Percentiles rank a stretch among this genome's conserved stretches.
Evolutionary conservation across 257 asterid species (phyloP).

Genomic region (Petunia secreta): DNA sequence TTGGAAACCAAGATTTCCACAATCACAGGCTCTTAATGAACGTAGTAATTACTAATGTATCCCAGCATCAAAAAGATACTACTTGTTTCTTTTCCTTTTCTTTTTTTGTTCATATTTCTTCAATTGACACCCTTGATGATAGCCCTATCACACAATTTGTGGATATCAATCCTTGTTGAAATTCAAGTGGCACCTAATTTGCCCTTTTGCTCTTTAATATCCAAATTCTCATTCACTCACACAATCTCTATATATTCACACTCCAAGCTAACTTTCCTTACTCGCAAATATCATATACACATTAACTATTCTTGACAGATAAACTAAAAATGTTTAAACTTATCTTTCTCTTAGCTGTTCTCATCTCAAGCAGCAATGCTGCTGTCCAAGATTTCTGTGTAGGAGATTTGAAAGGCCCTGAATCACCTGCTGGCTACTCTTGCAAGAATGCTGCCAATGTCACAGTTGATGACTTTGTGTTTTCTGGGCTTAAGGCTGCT

Average conservation of each 20-base stretch:
- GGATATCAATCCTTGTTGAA: background rate
- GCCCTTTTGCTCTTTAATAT: background rate
- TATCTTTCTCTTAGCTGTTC: constrained; percentile 41
- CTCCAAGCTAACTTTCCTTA: background rate
- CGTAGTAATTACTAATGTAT: background rate
- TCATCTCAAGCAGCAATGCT: constrained; percentile 42
- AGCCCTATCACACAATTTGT: constrained; percentile 23
- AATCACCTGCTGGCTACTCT: constrained; percentile 63
- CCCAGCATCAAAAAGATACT: background rate
- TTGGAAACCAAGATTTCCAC: background rate
- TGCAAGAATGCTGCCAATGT: constrained; percentile 64
- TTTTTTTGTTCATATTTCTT: background rate
- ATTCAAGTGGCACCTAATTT: constrained; percentile 9
- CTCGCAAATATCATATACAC: background rate
- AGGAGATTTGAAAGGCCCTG: constrained; percentile 52
- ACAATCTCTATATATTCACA: constrained; percentile 1
- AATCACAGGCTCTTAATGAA: background rate
- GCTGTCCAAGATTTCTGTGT: constrained; percentile 73
- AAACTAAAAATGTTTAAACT: constrained; percentile 38
- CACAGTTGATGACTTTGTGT: constrained; percentile 54
- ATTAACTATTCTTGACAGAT: background rate
- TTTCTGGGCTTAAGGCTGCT: constrained; percentile 47
- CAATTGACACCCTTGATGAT: background rate
- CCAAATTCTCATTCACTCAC: constrained; percentile 4
- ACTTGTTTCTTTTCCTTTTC: background rate